Conservation (phyloP, 257 asterid genomes). For the Catharanthus roseus region DNA sequence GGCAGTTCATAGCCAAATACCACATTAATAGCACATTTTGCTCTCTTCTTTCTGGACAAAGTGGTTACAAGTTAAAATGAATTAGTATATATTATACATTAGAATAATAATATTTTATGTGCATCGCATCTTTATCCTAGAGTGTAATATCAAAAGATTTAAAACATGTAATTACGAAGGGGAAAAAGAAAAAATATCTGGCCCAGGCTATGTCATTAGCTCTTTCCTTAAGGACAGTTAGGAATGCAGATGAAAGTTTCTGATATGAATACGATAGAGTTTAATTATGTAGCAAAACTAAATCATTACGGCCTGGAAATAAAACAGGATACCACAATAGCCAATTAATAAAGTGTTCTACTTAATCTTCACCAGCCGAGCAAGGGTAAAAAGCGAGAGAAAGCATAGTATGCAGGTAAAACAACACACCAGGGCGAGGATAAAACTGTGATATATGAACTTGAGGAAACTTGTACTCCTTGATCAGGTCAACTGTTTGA, state of each 20-base stretch:
- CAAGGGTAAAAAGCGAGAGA: neutral
- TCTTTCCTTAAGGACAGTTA: neutral
- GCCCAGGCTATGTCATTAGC: neutral
- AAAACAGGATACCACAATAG: neutral
- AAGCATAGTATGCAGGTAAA: neutral
- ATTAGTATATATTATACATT: neutral
- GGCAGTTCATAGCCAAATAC: neutral
- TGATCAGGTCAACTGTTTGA: conserved; percentile 67
- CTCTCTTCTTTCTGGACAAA: neutral
- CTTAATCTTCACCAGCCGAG: neutral
- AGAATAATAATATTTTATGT: neutral
- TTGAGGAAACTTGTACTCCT: conserved; percentile 77
- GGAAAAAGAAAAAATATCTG: neutral
- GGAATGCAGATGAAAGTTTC: neutral
- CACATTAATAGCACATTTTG: neutral
- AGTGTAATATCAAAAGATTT: neutral
- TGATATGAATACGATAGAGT: too few species aligned
- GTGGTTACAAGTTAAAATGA: neutral
- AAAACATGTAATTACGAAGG: neutral
- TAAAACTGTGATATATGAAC: conserved; percentile 94
- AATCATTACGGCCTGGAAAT: neutral
- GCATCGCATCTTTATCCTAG: neutral
- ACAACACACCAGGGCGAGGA: conserved; percentile 77
- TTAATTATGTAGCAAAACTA: neutral
- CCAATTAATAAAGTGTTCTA: neutral